Conservation (phyloP, 164 flowering plant species). For the Dillenia turbinata region DNA sequence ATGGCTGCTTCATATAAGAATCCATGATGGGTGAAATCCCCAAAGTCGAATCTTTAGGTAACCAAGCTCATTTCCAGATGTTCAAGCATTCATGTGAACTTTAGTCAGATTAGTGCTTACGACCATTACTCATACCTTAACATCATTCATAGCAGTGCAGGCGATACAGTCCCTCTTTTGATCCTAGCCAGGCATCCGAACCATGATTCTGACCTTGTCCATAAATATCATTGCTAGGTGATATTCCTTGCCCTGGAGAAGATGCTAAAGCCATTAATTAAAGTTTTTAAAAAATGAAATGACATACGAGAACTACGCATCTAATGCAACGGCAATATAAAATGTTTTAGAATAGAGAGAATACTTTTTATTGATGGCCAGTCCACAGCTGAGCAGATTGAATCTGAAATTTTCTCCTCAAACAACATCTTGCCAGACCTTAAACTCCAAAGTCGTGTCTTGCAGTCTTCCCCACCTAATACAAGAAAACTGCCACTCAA, state of each 20-base stretch:
- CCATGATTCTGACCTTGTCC: constrained; percentile 11
- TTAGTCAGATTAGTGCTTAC: background rate
- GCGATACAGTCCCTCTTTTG: constrained; percentile 49
- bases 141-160: constrained; percentile 30
- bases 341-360: too few relatives aligned
- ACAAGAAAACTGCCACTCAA: constrained; percentile 5
- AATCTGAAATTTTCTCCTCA: constrained; percentile 38
- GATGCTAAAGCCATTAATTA: too few relatives aligned
- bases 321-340: too few relatives aligned
- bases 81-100: too few relatives aligned
- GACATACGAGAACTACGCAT: too few relatives aligned
- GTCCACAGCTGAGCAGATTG: constrained; percentile 47
- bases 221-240: constrained; percentile 4
- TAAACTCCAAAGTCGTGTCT: constrained; percentile 71
- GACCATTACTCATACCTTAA: background rate
- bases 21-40: too few relatives aligned
- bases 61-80: too few relatives aligned
- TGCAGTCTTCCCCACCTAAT: constrained; percentile 85
- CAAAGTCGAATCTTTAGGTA: too few relatives aligned
- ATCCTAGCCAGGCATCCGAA: constrained; percentile 73
- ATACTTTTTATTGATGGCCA: constrained; percentile 40
- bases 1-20: too few relatives aligned
- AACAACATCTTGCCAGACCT: constrained; percentile 74
- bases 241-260: background rate
- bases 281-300: too few relatives aligned